phyloP scores from a whole-genome alignment of 108 stramenopile species.

The Seminavis robusta region DNA sequence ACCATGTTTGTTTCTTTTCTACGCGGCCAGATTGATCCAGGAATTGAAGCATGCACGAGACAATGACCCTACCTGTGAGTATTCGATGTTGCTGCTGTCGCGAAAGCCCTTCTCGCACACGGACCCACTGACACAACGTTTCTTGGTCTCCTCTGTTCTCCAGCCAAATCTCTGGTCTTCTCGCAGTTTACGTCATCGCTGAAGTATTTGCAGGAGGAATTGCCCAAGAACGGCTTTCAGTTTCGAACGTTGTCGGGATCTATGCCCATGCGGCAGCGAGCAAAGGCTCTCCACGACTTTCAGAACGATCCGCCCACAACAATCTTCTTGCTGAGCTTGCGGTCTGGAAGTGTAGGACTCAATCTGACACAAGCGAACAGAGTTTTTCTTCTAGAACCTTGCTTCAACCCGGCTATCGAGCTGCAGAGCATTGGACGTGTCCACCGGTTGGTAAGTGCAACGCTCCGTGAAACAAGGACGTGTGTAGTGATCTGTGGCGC shows the following conservation, averaged over 20 bases:
- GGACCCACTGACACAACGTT: too few species aligned
- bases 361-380: slow-evolving; percentile 62
- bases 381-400: slow-evolving; percentile 67
- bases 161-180: slow-evolving; percentile 45
- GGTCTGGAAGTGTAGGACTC: slow-evolving; percentile 55
- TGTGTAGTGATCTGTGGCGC: too few species aligned
- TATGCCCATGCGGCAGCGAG: slow-evolving; percentile 38
- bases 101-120: too few species aligned
- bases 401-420: slow-evolving; percentile 48
- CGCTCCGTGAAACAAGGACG: too few species aligned
- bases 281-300: slow-evolving; percentile 43
- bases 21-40: slow-evolving; percentile 18
- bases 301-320: slow-evolving; percentile 44
- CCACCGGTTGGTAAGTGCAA: slow-evolving; percentile 51
- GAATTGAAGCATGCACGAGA: slow-evolving; percentile 34
- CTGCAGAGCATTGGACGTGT: slow-evolving; percentile 61
- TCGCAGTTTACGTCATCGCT: slow-evolving; percentile 42
- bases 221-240: slow-evolving; percentile 48
- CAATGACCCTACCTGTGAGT: slow-evolving; percentile 31
- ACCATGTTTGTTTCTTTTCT: too few species aligned
- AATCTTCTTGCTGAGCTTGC: slow-evolving; percentile 46
- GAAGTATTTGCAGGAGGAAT: slow-evolving; percentile 25
- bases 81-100: too few species aligned
- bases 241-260: slow-evolving; percentile 37
- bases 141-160: too few species aligned